These are phyloP conservation scores for Euphrasia confusa DNA, from an alignment of 257 asterid genomes.

Conservation along the genomic window DNA sequence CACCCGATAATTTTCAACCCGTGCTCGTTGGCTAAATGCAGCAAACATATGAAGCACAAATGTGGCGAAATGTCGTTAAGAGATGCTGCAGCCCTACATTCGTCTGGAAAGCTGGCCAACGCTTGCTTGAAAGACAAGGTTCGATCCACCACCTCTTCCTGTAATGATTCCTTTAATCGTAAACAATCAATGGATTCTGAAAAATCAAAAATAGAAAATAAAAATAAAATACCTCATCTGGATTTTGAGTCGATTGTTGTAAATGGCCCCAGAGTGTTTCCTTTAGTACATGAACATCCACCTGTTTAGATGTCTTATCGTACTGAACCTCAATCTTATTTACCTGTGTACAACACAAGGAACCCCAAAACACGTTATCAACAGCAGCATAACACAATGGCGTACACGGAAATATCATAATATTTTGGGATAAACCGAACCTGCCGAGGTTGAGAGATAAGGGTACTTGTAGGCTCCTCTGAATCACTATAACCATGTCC, in stretches of 20 bases:
- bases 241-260: constrained; percentile 32
- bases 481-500: constrained; percentile 50
- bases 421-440: constrained; percentile 30
- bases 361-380: constrained; percentile 10
- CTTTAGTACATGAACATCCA: constrained; percentile 87
- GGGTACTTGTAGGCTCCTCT: constrained; percentile 50
- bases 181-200: no score
- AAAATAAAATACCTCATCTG: constrained; percentile 42
- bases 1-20: constrained; percentile 54
- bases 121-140: constrained; percentile 61
- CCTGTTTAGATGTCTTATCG: constrained; percentile 87
- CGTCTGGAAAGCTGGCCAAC: constrained; percentile 57
- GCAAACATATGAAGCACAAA: constrained; percentile 87
- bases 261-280: constrained; percentile 82
- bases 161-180: constrained; percentile 11
- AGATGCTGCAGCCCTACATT: constrained; percentile 62
- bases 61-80: constrained; percentile 71
- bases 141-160: constrained; percentile 34
- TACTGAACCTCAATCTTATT: constrained; percentile 79
- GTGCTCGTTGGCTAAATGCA: constrained; percentile 95
- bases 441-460: constrained; percentile 98
- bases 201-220: background rate
- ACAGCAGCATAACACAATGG: background rate
- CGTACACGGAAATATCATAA: background rate
- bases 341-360: constrained; percentile 42